Conservation (phyloP, 139 green algal species). For the Chlamydomonas sp. region DNA sequence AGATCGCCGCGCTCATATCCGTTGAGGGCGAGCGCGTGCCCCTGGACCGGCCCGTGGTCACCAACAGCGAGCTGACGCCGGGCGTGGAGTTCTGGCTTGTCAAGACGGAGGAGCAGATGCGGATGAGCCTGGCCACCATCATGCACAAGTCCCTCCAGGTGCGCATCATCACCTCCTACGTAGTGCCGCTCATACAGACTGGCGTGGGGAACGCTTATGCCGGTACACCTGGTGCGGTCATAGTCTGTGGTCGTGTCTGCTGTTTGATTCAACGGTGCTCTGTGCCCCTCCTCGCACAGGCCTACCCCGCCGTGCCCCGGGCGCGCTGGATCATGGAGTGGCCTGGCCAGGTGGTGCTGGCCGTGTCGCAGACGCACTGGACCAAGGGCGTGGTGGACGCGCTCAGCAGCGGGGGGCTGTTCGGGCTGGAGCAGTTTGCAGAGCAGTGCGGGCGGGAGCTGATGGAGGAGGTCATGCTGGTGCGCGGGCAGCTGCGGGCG, state of each 20-base stretch:
- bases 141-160: constrained; percentile 50
- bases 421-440: constrained; percentile 40
- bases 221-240: too few species aligned
- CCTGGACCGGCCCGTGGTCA: constrained; percentile 45
- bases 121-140: constrained; percentile 44
- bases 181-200: background rate
- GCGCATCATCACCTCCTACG: background rate
- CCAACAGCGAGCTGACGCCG: constrained; percentile 46
- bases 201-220: background rate
- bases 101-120: constrained; percentile 64
- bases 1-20: constrained; percentile 56
- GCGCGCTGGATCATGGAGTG: constrained; percentile 69
- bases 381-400: constrained; percentile 46
- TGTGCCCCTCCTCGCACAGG: constrained; percentile 19
- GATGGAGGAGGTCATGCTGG: constrained; percentile 62
- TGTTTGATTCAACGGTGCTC: too few species aligned
- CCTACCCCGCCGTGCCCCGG: constrained; percentile 42
- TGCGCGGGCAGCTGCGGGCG: constrained; percentile 61
- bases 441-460: constrained; percentile 53
- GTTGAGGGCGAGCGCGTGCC: constrained; percentile 65
- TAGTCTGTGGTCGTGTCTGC: too few species aligned
- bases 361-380: constrained; percentile 61
- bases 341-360: constrained; percentile 62
- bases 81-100: constrained; percentile 76
- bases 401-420: constrained; percentile 33